Percentiles rank a stretch among this genome's conserved stretches.
These are phyloP conservation scores for Populus tomentosa DNA, from an alignment of 441 rosid genomes.

Conservation along the genomic window DNA sequence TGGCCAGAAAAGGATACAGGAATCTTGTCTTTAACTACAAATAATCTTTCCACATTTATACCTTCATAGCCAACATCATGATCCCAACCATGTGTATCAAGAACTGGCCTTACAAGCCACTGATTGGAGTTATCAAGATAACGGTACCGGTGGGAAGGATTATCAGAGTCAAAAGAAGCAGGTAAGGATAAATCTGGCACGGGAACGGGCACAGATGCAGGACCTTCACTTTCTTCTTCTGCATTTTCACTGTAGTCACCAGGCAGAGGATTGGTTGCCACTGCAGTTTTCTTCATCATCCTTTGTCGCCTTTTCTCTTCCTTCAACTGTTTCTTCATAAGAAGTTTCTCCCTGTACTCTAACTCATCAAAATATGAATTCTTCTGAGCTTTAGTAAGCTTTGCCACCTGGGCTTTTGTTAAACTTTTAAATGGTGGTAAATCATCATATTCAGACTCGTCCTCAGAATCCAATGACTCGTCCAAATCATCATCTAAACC, in stretches of 20 bases:
- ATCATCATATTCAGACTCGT: conserved; percentile 70
- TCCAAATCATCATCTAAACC: conserved; percentile 63
- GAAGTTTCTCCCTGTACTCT: conserved; percentile 78
- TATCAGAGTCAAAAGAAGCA: conserved; percentile 91
- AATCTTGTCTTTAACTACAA: conserved; percentile 63
- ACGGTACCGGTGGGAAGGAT: conserved; percentile 90
- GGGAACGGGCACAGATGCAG: conserved; percentile 83
- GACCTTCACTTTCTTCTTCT: conserved; percentile 70
- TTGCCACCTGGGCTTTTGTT: conserved; percentile 64
- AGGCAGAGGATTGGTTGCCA: conserved; percentile 52
- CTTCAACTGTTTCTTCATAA: conserved; percentile 84
- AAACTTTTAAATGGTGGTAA: conserved; percentile 78
- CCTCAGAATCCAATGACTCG: conserved; percentile 72
- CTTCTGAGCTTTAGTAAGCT: conserved; percentile 68
- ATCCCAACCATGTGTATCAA: conserved; percentile 97
- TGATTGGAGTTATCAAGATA: conserved; percentile 71
- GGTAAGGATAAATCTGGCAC: conserved; percentile 91
- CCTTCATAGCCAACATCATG: conserved; percentile 98
- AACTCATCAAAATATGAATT: conserved; percentile 86
- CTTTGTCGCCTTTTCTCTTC: conserved; percentile 70
- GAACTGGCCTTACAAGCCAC: conserved; percentile 89
- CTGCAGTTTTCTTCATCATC: conserved; percentile 70
- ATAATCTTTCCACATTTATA: conserved; percentile 68
- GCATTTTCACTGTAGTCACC: conserved; percentile 40
- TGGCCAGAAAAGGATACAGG: conserved; percentile 79